phyloP scores from a whole-genome alignment of 2,329 filamentous ascomycete species.

The Talaromyces piceae region DNA sequence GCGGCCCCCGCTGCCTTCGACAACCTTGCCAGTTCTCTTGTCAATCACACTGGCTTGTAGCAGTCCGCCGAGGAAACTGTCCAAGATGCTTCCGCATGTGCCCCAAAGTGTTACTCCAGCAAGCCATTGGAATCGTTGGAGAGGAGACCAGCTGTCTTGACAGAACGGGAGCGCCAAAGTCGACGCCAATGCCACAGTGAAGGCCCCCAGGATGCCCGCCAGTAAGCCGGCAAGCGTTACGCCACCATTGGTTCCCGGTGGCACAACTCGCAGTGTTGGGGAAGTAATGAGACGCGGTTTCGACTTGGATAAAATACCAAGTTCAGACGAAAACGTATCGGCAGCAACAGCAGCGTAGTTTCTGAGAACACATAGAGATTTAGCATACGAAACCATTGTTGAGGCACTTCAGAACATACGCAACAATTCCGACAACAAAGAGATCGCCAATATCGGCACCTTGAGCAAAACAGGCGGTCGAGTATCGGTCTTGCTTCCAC shows the following conservation, averaged over 20 bases:
- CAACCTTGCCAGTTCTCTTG: conserved; percentile 72
- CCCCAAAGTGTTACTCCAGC: conserved; percentile 63
- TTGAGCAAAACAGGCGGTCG: conserved; percentile 32
- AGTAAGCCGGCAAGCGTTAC: conserved; percentile 68
- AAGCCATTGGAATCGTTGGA: conserved; percentile 46
- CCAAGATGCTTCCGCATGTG: conserved; percentile 69
- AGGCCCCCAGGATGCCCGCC: conserved; percentile 67
- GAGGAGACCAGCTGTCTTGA: conserved; percentile 16
- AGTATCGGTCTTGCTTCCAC: conserved; percentile 11
- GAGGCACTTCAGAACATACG: conserved; percentile 21
- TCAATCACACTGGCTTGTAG: conserved; percentile 84
- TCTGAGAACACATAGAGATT: conserved; percentile 15
- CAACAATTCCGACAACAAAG: conserved; percentile 34
- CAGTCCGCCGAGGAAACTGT: conserved; percentile 78
- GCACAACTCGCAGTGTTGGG: conserved; percentile 65
- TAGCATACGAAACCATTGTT: neutral
- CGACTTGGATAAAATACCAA: conserved; percentile 75
- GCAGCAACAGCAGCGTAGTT: conserved; percentile 90
- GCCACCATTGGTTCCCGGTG: conserved; percentile 87
- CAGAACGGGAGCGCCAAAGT: conserved; percentile 65
- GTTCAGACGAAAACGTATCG: conserved; percentile 91
- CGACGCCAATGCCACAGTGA: conserved; percentile 60
- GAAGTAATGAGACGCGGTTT: conserved; percentile 82
- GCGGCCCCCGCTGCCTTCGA: conserved; percentile 73
- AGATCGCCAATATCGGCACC: conserved; percentile 27